Base-by-base conservation (phyloP, 208 protist genomes). In the Leishmania tarentolae region DNA sequence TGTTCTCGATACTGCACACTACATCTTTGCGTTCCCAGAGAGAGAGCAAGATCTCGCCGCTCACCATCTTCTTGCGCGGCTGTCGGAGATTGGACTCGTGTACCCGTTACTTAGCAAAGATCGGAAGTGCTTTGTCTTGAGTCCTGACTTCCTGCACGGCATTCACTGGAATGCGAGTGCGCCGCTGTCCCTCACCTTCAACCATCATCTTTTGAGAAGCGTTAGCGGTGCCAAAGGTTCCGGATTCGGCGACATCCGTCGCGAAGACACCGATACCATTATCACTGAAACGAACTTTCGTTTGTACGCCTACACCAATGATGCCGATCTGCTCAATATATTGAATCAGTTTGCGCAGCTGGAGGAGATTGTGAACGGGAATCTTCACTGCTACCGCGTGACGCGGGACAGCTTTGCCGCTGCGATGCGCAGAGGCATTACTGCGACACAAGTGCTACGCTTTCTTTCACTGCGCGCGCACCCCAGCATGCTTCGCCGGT, bases 271-370 rank as follows among this genome's bases (percentile, higher is more conserved):
- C 24, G 95, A 98, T 83, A 96, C 92, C n/a, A 96, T 98, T 79
- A 94, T 98, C 69, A 97, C 95, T 31, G 93, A 98, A 78, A 96
- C 95, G 28, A 98, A 98, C 82, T 98, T 97, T 81, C 87, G 95
- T 3, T 89, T 98, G 28, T 98, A 96, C 86, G 95, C 92, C 46
- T 98, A 98, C 87, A 95, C 93, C 4, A 73, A 76, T 56, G 94
- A 94, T 79, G 63, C 79, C 37, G 92, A 95, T 37, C 82, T 98
- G 76, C 86, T 98, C 52, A 86, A 85, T 79, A 94, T 98, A 59
- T 53, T 98, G 28, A 88, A 95, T 71, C 90, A 95, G 78, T 98
- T 98, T 75, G 93, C 92, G 4, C 84, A 86, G 52, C 86, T 90
- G 37, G 92, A 97, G 80, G 86, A 94, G 81, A 79, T 89, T 15